These are phyloP conservation scores for Talaromyces thailandensis DNA, from an alignment of 495 filamentous ascomycete species.

Conservation along the genomic window DNA sequence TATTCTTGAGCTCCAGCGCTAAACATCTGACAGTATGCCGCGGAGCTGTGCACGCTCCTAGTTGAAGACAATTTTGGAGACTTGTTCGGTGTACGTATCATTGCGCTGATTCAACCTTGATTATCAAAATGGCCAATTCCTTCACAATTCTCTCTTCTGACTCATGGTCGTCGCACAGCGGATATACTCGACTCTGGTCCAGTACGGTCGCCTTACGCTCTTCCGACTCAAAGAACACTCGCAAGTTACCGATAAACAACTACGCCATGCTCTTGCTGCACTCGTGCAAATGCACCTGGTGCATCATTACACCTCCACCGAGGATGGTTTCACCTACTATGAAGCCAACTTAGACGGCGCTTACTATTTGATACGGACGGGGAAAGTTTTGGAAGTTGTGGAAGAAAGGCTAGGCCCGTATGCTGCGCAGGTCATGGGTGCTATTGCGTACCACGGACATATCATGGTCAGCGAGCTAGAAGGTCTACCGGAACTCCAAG, in stretches of 20 bases:
- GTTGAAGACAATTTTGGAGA: conserved; percentile 83
- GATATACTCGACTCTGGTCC: conserved; percentile 71
- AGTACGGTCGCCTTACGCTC: conserved; percentile 66
- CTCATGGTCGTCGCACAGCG: conserved; percentile 33
- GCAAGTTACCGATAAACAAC: conserved; percentile 53
- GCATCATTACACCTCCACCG: conserved; percentile 57
- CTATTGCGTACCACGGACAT: conserved; percentile 70
- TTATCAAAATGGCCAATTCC: background rate
- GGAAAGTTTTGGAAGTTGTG: conserved; percentile 70
- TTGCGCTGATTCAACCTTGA: background rate
- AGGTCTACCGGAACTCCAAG: conserved; percentile 27
- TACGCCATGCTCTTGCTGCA: conserved; percentile 69
- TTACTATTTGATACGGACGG: conserved; percentile 70
- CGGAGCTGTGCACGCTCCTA: conserved; percentile 83
- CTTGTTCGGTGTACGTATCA: conserved; percentile 68
- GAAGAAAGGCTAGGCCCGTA: conserved; percentile 58
- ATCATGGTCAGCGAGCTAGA: conserved; percentile 62
- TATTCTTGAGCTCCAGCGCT: background rate
- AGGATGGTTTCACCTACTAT: conserved; percentile 61
- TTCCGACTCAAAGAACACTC: conserved; percentile 57
- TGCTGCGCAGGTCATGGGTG: conserved; percentile 62
- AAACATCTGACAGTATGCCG: conserved; percentile 37
- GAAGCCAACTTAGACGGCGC: conserved; percentile 65
- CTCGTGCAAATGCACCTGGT: conserved; percentile 86
- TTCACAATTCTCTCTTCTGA: background rate